Base-by-base conservation (phyloP, 2,329 filamentous ascomycete genomes). In the Sporothrix pseudoabietina region DNA sequence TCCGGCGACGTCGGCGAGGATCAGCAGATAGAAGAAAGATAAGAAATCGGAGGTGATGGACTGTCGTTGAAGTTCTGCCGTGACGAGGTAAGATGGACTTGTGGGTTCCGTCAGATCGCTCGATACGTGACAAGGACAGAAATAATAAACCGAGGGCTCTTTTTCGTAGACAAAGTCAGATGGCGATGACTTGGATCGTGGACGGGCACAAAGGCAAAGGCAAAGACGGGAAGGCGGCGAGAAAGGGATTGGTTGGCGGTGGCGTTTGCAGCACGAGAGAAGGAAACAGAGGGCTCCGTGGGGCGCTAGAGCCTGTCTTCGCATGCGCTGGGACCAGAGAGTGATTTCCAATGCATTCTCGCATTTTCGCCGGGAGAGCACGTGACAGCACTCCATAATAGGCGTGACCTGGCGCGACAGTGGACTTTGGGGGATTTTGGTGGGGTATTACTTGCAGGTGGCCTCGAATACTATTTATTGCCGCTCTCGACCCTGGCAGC, bases 201-300 rank as follows among this genome's bases (percentile, higher is more conserved):
- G 52, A 72, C 59, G 71, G 49, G 71, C 71, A 72, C 44, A 72
- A 72, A 44, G 61, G n/a, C 70, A 54, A 54, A 71, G 59, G 71
- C 70, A 54, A 54, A 71, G 59, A 59, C 52, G 44, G 19, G 22
- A 12, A 57, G 35, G 54, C 54, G 71, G 41, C 41, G 63, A 54
- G 32, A 66, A 61, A 61, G 69, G 66, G 68, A 73, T 63, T 69
- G 72, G 66, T 68, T 59, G 66, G 65, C 47, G 35, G 68, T 70
- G 68, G 52, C 68, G 71, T 59, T 68, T 72, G n/a, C 30, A 26
- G 47, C 16, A 30, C 35, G 63, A 47, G 16, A 70, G 68, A 49
- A 14, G 14, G 44, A 49, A 49, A 49, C 14, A 16, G 44, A 49
- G 44, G 59, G 35, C n/a, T 41, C 52, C 32, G 52, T n/a, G 30